A percentile compares a stretch with the other conserved stretches of the same genome.
Conservation (phyloP, 2,329 filamentous ascomycete genomes). For the Rutstroemia sp. region DNA sequence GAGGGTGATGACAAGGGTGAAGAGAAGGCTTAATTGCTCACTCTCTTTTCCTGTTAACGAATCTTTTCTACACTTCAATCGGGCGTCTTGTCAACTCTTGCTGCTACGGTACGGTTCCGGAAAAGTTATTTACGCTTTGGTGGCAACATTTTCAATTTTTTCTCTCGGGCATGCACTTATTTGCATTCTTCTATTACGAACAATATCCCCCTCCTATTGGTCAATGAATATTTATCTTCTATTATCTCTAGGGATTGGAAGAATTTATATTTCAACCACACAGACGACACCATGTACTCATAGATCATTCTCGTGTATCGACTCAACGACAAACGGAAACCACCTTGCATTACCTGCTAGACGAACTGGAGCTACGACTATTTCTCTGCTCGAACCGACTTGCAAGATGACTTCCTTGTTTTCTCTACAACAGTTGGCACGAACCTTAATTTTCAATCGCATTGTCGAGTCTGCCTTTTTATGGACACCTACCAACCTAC, state of each 20-base stretch:
- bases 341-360: neutral
- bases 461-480: neutral
- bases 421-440: neutral
- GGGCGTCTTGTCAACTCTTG: conserved; percentile 25
- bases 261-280: conserved; percentile 18
- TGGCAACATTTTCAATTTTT: conserved; percentile 17
- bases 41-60: conserved; percentile 22
- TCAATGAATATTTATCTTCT: conserved; percentile 17
- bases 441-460: neutral
- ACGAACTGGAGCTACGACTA: conserved; percentile 2
- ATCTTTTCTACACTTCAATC: conserved; percentile 18
- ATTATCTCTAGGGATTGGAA: conserved; percentile 11
- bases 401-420: conserved; percentile 5
- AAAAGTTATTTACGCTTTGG: conserved; percentile 29
- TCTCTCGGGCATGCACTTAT: conserved; percentile 11
- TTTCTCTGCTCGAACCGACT: neutral
- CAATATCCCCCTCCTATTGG: conserved; percentile 6
- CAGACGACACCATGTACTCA: conserved; percentile 20
- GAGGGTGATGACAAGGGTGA: conserved; percentile 41
- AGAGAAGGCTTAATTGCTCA: conserved; percentile 43
- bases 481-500: neutral
- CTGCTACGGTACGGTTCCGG: conserved; percentile 24
- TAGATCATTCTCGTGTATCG: conserved; percentile 21
- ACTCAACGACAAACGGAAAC: conserved; percentile 1
- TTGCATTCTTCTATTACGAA: conserved; percentile 12